Conservation (phyloP, 306 rosid species). For the Notholithocarpus densiflorus region DNA sequence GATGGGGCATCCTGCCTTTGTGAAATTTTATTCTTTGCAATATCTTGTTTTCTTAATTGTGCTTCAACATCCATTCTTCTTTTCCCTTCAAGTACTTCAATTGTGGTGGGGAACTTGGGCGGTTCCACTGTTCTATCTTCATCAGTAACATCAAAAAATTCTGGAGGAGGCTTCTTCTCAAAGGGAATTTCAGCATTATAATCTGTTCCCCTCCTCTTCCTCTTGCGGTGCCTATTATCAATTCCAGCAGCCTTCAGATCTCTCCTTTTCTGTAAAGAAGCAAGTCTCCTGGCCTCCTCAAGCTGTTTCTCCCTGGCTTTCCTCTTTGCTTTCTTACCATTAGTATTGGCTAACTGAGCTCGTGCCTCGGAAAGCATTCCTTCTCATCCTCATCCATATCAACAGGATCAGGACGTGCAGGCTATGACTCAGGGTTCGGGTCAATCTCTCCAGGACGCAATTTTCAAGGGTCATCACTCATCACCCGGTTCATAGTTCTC, state of each 20-base stretch:
- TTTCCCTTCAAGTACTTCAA: slow-evolving; percentile 94
- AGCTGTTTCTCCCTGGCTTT: slow-evolving; percentile 94
- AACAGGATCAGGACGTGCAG: slow-evolving; percentile 90
- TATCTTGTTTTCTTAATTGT: slow-evolving; percentile 75
- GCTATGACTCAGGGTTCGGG: slow-evolving; percentile 86
- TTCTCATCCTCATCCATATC: slow-evolving; percentile 98
- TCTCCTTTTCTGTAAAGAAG: slow-evolving; percentile 91
- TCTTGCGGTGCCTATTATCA: slow-evolving; percentile 71
- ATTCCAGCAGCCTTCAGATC: slow-evolving; percentile 94
- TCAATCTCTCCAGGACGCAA: slow-evolving; percentile 95
- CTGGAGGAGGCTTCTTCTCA: slow-evolving; percentile 93
- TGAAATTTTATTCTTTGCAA: slow-evolving; percentile 83
- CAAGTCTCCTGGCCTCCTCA: slow-evolving; percentile 94
- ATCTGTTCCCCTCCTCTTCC: slow-evolving; percentile 87
- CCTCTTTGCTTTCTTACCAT: slow-evolving; percentile 89
- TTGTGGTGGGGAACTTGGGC: slow-evolving; percentile 72
- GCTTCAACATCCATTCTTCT: slow-evolving; percentile 77
- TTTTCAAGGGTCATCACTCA: slow-evolving; percentile 81
- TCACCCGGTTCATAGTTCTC: slow-evolving; percentile 88
- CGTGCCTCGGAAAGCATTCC: slow-evolving; percentile 98
- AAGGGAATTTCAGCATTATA: slow-evolving; percentile 90
- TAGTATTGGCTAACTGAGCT: slow-evolving; percentile 85
- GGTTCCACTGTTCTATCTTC: slow-evolving; percentile 78
- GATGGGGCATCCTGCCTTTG: slow-evolving; percentile 89
- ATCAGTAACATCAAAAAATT: slow-evolving; percentile 74